Evolutionary conservation across 139 green algal genomes (phyloP).

Genomic region (Pleodorina starrii): DNA sequence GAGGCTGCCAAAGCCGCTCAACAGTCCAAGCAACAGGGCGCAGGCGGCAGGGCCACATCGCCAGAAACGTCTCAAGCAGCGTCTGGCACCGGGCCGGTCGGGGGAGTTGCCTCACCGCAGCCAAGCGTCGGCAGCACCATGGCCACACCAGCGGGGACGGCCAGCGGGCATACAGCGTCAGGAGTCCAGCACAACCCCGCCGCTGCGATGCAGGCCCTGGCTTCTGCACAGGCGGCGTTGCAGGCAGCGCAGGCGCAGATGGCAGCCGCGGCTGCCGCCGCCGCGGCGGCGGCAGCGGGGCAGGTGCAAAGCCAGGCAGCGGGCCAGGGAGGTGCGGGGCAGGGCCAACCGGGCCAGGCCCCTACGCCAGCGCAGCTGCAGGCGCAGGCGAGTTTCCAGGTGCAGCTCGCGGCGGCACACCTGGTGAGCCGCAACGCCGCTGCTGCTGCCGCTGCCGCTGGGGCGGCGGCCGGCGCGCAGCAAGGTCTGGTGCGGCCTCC

Average conservation of each 20-base stretch:
- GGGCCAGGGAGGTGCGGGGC: not conserved
- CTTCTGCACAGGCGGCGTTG: conserved; percentile 17
- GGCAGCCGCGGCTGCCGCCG: conserved; percentile 13
- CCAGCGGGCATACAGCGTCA: not conserved
- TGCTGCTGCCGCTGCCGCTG: not conserved
- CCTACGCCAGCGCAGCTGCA: conserved; percentile 29
- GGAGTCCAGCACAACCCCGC: not conserved
- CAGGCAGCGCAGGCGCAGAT: conserved; percentile 45
- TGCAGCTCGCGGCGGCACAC: conserved; percentile 11
- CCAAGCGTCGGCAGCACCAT: not conserved
- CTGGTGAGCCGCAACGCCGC: conserved; percentile 5
- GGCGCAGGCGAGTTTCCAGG: conserved; percentile 40
- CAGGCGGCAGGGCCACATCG: not conserved
- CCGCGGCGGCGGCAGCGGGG: conserved; percentile 14
- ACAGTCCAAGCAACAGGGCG: conserved; percentile 2
- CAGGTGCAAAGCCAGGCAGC: conserved; percentile 31
- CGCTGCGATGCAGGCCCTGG: conserved; percentile 39
- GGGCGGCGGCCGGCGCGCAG: not conserved
- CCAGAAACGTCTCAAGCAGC: not conserved
- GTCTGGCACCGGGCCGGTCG: not conserved
- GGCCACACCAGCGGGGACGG: not conserved
- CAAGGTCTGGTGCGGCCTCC: conserved; percentile 2
- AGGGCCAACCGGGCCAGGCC: not conserved
- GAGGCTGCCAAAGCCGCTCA: conserved; percentile 38
- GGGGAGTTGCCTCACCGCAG: not conserved